Base-by-base conservation (phyloP, 2,329 filamentous ascomycete species). In the Scedosporium dehoogii region DNA sequence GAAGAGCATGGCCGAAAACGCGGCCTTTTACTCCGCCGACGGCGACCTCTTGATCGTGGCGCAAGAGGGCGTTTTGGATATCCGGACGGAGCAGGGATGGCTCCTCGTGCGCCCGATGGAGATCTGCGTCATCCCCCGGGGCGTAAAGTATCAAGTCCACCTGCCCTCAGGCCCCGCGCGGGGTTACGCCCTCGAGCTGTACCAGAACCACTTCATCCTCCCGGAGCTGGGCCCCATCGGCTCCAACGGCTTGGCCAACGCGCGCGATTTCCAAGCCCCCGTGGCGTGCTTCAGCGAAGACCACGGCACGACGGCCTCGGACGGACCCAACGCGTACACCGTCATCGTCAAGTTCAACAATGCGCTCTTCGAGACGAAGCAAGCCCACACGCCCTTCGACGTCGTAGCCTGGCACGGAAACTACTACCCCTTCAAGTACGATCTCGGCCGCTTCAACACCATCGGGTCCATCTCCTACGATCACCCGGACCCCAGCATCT, bases 391-490 rank as follows among this genome's bases (percentile, higher is more conserved):
- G 0, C 89, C 89, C 0, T 92, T 91, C 68, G 89, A 92, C 68
- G 84, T 92, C 0, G 89, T 91, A 3, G 88, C 86, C 3, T 92
- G 89, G 89, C 89, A 92, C 70, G 89, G 89, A 55, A 89, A 85
- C 65, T 92, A 91, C 74, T 88, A 88, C 64, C 89, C 89, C 0
- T 91, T 85, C 81, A 92, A 92, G 74, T 92, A 92, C 75, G 89
- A 92, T 68, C 80, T 92, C 1, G 87, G 86, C 27, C 84, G 88
- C 38, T 92, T 91, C 79, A 89, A 87, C 74, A 85, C 84, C 53
- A 85, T 92, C 55, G 89, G 89, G 21, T 85, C 81, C 62, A 85
- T 90, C 66, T 88, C 85, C 6, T 90, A 84, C 69, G 89, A 92
- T 72, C 89, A 92, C 70, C 88, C 88, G 1, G 89, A 92, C 70